A percentile compares a stretch with the other conserved stretches of the same genome.
These are phyloP conservation scores for Quercus engelmannii DNA, from an alignment of 306 rosid species.

Conservation along the genomic window DNA sequence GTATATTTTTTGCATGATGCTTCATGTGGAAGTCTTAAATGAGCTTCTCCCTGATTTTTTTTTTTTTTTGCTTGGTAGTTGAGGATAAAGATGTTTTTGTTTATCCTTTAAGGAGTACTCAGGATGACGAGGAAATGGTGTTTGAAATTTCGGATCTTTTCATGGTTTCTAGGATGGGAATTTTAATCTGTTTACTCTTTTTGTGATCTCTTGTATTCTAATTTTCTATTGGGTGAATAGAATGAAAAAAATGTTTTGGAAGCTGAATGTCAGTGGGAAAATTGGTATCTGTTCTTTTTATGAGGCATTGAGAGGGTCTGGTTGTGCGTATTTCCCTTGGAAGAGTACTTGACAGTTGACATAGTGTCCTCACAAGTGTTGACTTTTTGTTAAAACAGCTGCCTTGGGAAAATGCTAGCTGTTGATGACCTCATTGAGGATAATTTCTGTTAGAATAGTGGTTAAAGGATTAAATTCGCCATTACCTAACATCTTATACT, in stretches of 20 bases:
- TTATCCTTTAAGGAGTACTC: background rate
- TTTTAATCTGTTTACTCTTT: background rate
- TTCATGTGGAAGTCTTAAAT: background rate
- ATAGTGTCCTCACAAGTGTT: background rate
- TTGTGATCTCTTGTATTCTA: background rate
- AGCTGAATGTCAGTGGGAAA: background rate
- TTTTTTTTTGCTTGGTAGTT: background rate
- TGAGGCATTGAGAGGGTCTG: background rate
- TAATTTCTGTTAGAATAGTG: background rate
- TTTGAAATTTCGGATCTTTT: background rate
- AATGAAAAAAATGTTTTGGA: background rate
- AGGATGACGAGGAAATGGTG: background rate
- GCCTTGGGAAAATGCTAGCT: background rate
- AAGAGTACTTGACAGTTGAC: background rate
- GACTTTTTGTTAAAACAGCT: background rate
- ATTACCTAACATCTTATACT: too few species aligned
- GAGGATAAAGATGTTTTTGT: background rate
- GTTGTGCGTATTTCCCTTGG: background rate
- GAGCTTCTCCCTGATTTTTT: background rate
- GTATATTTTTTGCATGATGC: background rate
- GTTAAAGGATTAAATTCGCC: too few species aligned
- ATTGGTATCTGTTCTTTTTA: background rate
- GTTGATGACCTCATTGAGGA: background rate
- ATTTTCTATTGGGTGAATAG: background rate
- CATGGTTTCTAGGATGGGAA: background rate